These are phyloP conservation scores for Phytophthora cryptogea DNA, from an alignment of 352 stramenopile genomes.

Conservation along the genomic window DNA sequence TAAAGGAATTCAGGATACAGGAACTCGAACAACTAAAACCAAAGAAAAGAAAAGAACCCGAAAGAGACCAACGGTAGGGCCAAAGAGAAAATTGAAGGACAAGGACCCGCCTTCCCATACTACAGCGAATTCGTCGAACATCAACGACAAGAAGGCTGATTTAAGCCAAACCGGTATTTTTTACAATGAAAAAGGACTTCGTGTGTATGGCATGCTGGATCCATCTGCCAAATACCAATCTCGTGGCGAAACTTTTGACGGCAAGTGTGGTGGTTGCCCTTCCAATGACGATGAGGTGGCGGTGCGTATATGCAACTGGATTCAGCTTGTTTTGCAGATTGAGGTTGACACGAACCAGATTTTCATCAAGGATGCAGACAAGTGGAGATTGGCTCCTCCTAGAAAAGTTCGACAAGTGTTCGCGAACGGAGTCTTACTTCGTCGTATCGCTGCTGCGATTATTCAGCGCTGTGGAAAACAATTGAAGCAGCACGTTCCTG, in stretches of 20 bases:
- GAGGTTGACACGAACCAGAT: constrained; percentile 20
- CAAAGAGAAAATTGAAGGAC: constrained; percentile 6
- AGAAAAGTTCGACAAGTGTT: constrained; percentile 28
- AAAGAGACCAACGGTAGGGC: constrained; percentile 1
- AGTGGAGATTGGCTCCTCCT: constrained; percentile 10
- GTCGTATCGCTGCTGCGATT: constrained; percentile 35
- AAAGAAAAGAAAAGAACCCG: constrained; percentile 9
- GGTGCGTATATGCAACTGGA: constrained; percentile 21
- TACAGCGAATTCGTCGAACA: neutral
- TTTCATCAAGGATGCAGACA: constrained; percentile 8
- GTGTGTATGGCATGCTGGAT: constrained; percentile 47
- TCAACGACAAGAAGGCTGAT: constrained; percentile 2
- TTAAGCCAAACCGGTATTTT: constrained; percentile 9
- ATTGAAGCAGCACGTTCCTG: constrained; percentile 1
- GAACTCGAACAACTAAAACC: neutral
- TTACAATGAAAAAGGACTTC: constrained; percentile 32
- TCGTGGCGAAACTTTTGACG: neutral
- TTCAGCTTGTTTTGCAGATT: constrained; percentile 15
- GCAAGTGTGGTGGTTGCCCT: constrained; percentile 2
- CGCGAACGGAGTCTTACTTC: constrained; percentile 41
- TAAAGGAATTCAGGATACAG: neutral
- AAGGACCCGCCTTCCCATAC: neutral
- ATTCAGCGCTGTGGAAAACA: constrained; percentile 10
- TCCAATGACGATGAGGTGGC: constrained; percentile 6
- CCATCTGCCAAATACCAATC: constrained; percentile 18